Conservation (phyloP, 1,139 yeast species). For the Yamadazyma dendronema region DNA sequence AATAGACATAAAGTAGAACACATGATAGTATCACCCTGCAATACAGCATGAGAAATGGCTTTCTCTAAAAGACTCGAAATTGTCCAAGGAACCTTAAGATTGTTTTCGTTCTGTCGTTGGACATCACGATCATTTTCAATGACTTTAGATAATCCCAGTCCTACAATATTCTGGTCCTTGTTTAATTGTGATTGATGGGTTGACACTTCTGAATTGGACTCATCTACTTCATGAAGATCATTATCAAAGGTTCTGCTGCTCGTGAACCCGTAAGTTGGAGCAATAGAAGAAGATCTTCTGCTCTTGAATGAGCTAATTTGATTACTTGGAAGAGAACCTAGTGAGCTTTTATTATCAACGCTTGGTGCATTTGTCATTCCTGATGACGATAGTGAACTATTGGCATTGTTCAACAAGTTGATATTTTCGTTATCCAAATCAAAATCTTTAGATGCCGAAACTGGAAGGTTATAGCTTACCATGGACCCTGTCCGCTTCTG, state of each 20-base stretch:
- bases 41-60: conserved; percentile 52
- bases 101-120: neutral
- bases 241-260: conserved; percentile 12
- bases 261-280: conserved; percentile 19
- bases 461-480: neutral
- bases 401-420: conserved; percentile 36
- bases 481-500: conserved; percentile 10
- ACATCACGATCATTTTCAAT: conserved; percentile 14
- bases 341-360: conserved; percentile 12
- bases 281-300: conserved; percentile 22
- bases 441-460: conserved; percentile 5
- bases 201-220: conserved; percentile 7
- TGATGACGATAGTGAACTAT: conserved; percentile 16
- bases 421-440: conserved; percentile 42
- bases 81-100: conserved; percentile 28
- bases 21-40: conserved; percentile 66
- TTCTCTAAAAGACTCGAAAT: conserved; percentile 32
- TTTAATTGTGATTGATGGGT: too few species aligned
- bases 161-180: conserved; percentile 4
- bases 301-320: conserved; percentile 20
- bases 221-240: conserved; percentile 16
- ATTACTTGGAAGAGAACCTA: conserved; percentile 13
- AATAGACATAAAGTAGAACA: conserved; percentile 59
- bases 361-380: conserved; percentile 6
- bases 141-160: conserved; percentile 30